phyloP scores from a whole-genome alignment of 768 basidiomycete species.

The Dendrothele bispora region DNA sequence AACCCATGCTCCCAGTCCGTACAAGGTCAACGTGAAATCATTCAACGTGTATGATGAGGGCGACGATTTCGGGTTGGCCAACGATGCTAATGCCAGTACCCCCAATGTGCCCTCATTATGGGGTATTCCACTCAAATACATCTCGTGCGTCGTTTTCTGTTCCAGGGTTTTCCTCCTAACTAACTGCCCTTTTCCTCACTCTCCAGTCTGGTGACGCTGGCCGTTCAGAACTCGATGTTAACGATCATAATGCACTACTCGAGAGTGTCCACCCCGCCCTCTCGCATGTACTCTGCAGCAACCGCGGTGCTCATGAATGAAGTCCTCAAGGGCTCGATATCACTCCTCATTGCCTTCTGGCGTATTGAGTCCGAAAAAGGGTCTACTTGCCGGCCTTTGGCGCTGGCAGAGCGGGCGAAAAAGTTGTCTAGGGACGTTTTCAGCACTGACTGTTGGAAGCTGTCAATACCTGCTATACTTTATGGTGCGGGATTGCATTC shows the following conservation, averaged over 20 bases:
- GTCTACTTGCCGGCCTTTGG: not conserved
- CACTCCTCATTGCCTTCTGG: conserved; percentile 77
- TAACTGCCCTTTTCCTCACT: conserved; percentile 8
- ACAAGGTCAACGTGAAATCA: conserved; percentile 29
- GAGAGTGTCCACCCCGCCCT: conserved; percentile 74
- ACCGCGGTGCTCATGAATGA: conserved; percentile 94
- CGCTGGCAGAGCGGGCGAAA: conserved; percentile 44
- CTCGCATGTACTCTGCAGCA: conserved; percentile 86
- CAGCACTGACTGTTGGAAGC: conserved; percentile 93
- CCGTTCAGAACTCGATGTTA: conserved; percentile 87
- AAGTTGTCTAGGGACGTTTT: conserved; percentile 71
- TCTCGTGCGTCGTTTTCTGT: conserved; percentile 55
- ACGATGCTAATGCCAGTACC: conserved; percentile 28
- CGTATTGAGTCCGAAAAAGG: conserved; percentile 42
- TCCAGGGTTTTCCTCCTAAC: not conserved
- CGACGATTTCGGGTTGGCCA: conserved; percentile 42
- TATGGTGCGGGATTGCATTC: conserved; percentile 55
- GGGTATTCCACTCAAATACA: conserved; percentile 77
- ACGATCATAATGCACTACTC: conserved; percentile 98
- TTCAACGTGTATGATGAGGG: conserved; percentile 37
- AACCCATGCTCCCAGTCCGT: conserved; percentile 1
- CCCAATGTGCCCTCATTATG: conserved; percentile 53
- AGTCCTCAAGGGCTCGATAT: conserved; percentile 88
- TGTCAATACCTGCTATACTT: conserved; percentile 94
- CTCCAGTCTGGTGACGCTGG: conserved; percentile 83